Evolutionary conservation across 208 protist species (phyloP), one percentile per base, ranked within the genome.

Genomic region (Acanthamoeba royreba): DNA sequence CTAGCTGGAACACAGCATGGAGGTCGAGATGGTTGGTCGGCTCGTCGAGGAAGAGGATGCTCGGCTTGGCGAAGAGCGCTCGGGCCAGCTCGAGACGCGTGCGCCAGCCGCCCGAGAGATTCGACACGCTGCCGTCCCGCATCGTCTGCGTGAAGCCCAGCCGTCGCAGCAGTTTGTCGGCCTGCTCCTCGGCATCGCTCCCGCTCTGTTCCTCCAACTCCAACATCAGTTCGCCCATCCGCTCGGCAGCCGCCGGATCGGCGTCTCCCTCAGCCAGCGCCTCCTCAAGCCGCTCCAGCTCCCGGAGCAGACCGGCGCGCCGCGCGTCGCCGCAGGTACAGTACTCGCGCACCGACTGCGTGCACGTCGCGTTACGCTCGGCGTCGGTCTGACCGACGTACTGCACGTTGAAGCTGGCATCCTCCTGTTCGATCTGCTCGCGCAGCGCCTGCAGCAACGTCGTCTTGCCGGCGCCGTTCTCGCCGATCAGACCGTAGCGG

Each of bases 1-100:
- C 98, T 25, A 99, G 96, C 98, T 98, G 99, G 46, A 99, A 98
- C 47, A 98, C 98, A 22, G 98, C 98, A 95, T 99, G 98, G 53
- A 99, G 98, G 95, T 99, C 96, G 96, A 99, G 95, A 96, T 99
- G 98, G 95, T 99, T 99, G 28, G 99, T 99, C 25, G 98, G 98
- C 96, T 99, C 99, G 93, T 99, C 98, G 31, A 99, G 97, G 22
- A 99, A 93, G 15, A 99, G 95, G 22, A 99, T 95, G 0, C 97
- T 98, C 40, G 98, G 98, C 93, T 97, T 96, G 53, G 98, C 97
- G 93, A 99, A 99, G 33, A 99, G 97, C 1, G 98, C 98, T 89
- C 98, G 97, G 0, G 98, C 98, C 9, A 99, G 97, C 22, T 98
- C 98, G 61, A 99, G 98, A 66, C 99, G 98, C 98, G 99, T 99